Evolutionary conservation across 1,284 basidiomycete genomes (phyloP).

Genomic region (Malassezia vespertilionis): DNA sequence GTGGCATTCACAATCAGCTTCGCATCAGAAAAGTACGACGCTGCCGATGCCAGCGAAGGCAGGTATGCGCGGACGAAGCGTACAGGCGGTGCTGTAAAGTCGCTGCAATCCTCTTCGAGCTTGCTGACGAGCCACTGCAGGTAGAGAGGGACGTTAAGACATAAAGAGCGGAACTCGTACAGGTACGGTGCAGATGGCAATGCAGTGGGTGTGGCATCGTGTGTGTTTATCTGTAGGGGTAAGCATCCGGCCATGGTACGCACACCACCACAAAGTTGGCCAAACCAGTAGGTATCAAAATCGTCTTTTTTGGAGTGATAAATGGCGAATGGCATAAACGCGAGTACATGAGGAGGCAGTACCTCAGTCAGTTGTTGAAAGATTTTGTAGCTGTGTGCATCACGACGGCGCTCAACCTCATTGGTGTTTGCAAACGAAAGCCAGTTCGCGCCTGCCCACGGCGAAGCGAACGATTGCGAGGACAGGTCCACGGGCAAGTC

Average conservation of each 20-base stretch:
- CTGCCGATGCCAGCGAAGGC: constrained; percentile 14
- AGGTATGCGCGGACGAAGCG: constrained; percentile 20
- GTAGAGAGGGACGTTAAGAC: constrained; percentile 29
- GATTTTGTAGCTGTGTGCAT: constrained; percentile 23
- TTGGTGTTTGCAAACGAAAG: constrained; percentile 53
- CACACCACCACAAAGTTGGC: constrained; percentile 17
- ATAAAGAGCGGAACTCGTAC: constrained; percentile 28
- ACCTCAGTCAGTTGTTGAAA: constrained; percentile 21
- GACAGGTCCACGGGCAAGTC: constrained; percentile 58
- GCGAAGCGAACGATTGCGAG: constrained; percentile 58
- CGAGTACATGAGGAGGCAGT: constrained; percentile 22
- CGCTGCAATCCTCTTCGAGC: constrained; percentile 9
- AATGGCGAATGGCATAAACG: constrained; percentile 27
- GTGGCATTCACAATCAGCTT: constrained; percentile 51
- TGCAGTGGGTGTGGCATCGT: background rate
- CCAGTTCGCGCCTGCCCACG: constrained; percentile 66
- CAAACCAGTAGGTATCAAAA: constrained; percentile 25
- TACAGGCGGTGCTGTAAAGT: constrained; percentile 21
- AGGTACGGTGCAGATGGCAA: constrained; percentile 10
- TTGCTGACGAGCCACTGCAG: constrained; percentile 26
- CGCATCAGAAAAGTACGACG: constrained; percentile 12
- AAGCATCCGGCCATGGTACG: background rate
- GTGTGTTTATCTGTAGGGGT: background rate
- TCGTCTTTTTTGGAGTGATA: constrained; percentile 18
- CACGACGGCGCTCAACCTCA: constrained; percentile 21